These are phyloP conservation scores for Hebeloma cylindrosporum DNA, from an alignment of 768 basidiomycete species.

Conservation along the genomic window DNA sequence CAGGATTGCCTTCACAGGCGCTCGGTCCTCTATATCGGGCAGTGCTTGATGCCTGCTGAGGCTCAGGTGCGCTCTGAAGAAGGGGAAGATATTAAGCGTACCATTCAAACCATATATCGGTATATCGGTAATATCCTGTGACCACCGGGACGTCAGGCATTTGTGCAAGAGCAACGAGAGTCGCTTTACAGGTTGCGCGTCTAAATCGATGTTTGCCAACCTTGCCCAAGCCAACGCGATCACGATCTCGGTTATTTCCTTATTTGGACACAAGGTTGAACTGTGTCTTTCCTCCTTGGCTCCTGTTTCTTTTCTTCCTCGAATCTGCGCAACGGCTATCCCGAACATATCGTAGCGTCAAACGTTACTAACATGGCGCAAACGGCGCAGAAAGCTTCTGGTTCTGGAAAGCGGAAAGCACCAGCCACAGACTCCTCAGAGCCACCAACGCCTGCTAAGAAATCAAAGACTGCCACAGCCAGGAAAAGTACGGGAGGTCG, in stretches of 20 bases:
- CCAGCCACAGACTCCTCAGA: constrained; percentile 39
- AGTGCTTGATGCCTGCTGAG: constrained; percentile 53
- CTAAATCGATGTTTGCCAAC: too few relatives aligned
- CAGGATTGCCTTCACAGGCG: constrained; percentile 67
- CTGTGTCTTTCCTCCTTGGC: constrained; percentile 8
- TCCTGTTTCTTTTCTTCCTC: constrained; percentile 6
- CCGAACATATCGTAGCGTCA: too few relatives aligned
- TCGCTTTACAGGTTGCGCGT: constrained; percentile 14
- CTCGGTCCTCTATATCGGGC: constrained; percentile 57
- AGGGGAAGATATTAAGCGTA: constrained; percentile 22
- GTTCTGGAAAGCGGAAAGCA: constrained; percentile 49
- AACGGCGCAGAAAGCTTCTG: constrained; percentile 56
- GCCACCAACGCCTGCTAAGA: constrained; percentile 53
- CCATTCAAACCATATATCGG: constrained; percentile 86
- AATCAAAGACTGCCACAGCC: constrained; percentile 59
- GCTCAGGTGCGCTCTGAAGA: background rate
- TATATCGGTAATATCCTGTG: constrained; percentile 80
- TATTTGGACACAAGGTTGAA: constrained; percentile 31
- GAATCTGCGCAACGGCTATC: too few relatives aligned
- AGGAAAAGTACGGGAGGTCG: constrained; percentile 82
- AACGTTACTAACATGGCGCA: constrained; percentile 66
- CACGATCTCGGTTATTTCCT: constrained; percentile 24
- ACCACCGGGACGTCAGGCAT: constrained; percentile 40
- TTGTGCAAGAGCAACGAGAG: constrained; percentile 1
- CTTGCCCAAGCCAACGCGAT: too few relatives aligned